A percentile compares a stretch with the other conserved stretches of the same genome.
Conservation (phyloP, 1,284 basidiomycete genomes). For the Microbotryomycetes sp. region DNA sequence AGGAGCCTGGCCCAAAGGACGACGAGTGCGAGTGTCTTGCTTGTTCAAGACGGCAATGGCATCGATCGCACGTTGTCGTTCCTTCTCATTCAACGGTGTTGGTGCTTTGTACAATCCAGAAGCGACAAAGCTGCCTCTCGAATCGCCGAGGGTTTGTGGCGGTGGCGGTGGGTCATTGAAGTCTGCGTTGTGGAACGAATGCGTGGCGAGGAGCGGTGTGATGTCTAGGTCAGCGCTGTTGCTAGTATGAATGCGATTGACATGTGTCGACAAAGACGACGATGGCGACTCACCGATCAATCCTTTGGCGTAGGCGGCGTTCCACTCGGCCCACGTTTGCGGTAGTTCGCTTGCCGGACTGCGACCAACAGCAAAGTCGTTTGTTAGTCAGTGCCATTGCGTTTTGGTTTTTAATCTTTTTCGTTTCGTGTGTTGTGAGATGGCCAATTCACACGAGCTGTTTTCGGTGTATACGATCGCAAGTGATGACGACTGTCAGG, state of each 20-base stretch:
- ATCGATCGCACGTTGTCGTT: conserved; percentile 28
- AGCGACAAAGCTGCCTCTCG: conserved; percentile 6
- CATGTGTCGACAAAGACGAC: background rate
- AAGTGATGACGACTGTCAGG: too few relatives aligned
- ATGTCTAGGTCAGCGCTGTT: background rate
- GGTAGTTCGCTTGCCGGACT: conserved; percentile 24
- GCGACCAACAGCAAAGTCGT: background rate
- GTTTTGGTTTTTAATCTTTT: background rate
- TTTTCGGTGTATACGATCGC: too few relatives aligned
- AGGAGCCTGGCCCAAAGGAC: background rate
- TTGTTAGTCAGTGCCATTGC: background rate
- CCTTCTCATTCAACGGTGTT: conserved; percentile 11
- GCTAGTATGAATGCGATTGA: background rate
- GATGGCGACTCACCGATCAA: background rate
- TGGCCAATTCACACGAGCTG: too few relatives aligned
- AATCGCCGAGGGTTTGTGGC: conserved; percentile 10
- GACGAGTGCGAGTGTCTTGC: background rate
- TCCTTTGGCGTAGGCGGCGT: conserved; percentile 12
- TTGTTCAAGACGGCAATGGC: conserved; percentile 2
- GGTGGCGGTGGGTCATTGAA: conserved; percentile 30
- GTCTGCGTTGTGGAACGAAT: conserved; percentile 2
- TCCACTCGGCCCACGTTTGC: conserved; percentile 26
- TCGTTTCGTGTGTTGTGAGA: too few relatives aligned
- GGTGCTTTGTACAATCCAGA: conserved; percentile 25
- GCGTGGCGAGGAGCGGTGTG: background rate